These are phyloP conservation scores for Colletotrichum viniferum DNA, from an alignment of 2,329 filamentous ascomycete genomes.

Conservation along the genomic window DNA sequence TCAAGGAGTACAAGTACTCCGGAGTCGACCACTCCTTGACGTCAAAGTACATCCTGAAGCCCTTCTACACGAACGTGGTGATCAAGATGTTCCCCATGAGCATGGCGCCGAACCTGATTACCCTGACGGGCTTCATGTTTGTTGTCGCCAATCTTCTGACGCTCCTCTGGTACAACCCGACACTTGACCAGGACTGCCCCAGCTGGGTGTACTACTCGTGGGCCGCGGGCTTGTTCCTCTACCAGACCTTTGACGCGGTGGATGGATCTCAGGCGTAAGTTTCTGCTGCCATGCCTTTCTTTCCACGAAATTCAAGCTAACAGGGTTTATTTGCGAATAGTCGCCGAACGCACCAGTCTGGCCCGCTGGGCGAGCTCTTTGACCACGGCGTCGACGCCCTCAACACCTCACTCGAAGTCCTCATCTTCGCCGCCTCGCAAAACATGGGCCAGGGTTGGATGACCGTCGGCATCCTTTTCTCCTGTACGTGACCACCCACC, in stretches of 20 bases:
- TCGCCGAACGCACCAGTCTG: constrained; percentile 87
- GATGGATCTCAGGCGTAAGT: constrained; percentile 91
- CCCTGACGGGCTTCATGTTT: constrained; percentile 87
- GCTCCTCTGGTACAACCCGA: constrained; percentile 95
- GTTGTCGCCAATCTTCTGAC: constrained; percentile 89
- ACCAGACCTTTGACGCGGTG: constrained; percentile 98
- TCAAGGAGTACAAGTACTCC: constrained; percentile 96
- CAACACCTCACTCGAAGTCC: constrained; percentile 91
- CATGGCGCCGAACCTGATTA: constrained; percentile 92
- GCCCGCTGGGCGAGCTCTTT: constrained; percentile 93
- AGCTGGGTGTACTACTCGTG: constrained; percentile 94
- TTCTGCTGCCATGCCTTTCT: neutral
- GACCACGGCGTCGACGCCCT: constrained; percentile 97
- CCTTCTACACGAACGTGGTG: constrained; percentile 94
- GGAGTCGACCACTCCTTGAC: constrained; percentile 87
- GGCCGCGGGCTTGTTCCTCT: constrained; percentile 88
- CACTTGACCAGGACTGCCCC: constrained; percentile 90
- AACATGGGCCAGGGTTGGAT: constrained; percentile 93
- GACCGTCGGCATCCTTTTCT: constrained; percentile 83
- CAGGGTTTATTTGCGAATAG: constrained; percentile 43
- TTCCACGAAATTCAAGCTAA: neutral
- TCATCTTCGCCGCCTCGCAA: constrained; percentile 90
- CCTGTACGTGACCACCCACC: constrained; percentile 57
- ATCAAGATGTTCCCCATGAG: constrained; percentile 94
- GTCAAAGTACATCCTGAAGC: constrained; percentile 94